Evolutionary conservation across 2,329 filamentous ascomycete genomes (phyloP), one percentile per base, ranked within the genome.

Genomic region (Dendryphion nanum): DNA sequence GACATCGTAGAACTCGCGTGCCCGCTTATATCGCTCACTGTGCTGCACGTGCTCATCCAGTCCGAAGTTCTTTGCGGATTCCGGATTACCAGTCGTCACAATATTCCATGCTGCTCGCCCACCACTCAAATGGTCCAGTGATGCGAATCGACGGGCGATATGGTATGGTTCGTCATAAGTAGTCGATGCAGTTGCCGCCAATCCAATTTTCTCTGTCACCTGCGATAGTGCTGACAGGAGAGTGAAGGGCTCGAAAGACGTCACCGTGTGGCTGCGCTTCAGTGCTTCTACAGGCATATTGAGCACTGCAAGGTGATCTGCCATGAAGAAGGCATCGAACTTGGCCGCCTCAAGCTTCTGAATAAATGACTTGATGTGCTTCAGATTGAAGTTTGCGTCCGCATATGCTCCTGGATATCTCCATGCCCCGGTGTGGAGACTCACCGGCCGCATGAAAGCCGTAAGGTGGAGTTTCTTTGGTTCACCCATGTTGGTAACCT

Each of bases 381-480:
- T 57, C 12, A 79, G 67, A 45, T 78, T 78, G 69, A 79, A 79
- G 60, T 79, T 80, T 37, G 76, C 76, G 38, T 79, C 76, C 1
- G 76, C 65, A 38, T 74, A 76, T 1, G 76, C 61, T 3, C 72
- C 73, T 0, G 76, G 76, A 44, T 78, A 79, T 5, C 76, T 67
- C 76, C 76, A 79, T 45, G 75, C 75, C 20, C 77, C 74, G 2
- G 74, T 76, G 45, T 80, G 76, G 7, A 79, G 59, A 31, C 69
- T 74, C 2, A 80, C 74, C 1, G 76, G 77, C 14, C 77, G 72
- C 76, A 81, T 79, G 42, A 79, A 80, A 1, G 76, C 77, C 2
- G 77, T 79, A 4, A 81, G 67, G 45, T 80, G 32, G 33, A 56
- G 47, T 34, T 51, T 40, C 20, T 54, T 56, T 35, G 14, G 18